A percentile compares a stretch with the other conserved stretches of the same genome.
phyloP scores from a whole-genome alignment of 2,329 filamentous ascomycete genomes.

The Clarireedia monteithiana region DNA sequence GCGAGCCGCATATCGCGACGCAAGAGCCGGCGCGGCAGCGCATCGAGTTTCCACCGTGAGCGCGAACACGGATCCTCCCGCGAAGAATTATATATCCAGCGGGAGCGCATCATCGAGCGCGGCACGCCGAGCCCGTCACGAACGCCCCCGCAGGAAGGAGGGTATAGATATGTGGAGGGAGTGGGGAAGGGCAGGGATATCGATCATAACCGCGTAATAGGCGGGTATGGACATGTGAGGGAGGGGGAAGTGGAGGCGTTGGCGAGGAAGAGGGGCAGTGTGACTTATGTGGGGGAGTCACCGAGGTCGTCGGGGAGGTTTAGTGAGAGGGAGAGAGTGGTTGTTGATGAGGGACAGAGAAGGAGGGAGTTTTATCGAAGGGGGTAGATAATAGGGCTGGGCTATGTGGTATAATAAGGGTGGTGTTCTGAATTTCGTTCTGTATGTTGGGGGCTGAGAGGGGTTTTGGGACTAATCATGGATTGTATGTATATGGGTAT shows the following conservation, averaged over 20 bases:
- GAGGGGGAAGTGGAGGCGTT: neutral
- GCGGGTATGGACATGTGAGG: neutral
- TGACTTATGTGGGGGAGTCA: neutral
- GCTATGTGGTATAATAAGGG: too few species aligned
- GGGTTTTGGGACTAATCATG: too few species aligned
- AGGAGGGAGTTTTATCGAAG: neutral
- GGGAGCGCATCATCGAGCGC: conserved; percentile 1
- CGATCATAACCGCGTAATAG: neutral
- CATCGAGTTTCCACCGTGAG: neutral
- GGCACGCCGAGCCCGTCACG: neutral
- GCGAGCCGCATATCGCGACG: neutral
- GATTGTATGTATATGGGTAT: too few species aligned
- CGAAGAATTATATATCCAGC: conserved; percentile 1
- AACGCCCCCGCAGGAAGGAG: neutral
- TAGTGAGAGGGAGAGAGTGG: neutral
- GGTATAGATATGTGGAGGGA: conserved; percentile 1
- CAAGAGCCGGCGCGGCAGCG: neutral
- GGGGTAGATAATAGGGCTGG: neutral
- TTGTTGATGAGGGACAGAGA: conserved; percentile 2
- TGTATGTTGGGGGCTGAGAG: too few species aligned
- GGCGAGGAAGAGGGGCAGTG: neutral
- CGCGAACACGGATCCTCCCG: neutral
- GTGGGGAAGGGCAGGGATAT: neutral
- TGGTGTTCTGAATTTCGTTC: too few species aligned
- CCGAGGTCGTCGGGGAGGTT: neutral